Evolutionary conservation across 345 rosid genomes (phyloP).

Genomic region (Firmiana major): DNA sequence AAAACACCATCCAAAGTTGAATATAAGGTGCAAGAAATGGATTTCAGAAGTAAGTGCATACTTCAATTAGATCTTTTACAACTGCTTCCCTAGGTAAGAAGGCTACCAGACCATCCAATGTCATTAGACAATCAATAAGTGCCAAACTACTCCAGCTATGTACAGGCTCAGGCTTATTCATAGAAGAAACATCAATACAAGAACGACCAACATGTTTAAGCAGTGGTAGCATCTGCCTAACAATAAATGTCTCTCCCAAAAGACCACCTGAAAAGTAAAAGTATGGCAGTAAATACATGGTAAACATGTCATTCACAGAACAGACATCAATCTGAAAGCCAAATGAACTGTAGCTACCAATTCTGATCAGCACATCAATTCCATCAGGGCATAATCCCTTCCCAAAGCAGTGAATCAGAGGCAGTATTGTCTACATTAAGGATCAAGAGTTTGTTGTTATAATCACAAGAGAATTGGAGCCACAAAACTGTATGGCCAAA

Average conservation of each 20-base stretch:
- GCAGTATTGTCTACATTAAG: slow-evolving; percentile 70
- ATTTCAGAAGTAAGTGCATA: slow-evolving; percentile 31
- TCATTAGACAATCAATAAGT: slow-evolving; percentile 67
- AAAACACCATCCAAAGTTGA: slow-evolving; percentile 15
- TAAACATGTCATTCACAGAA: slow-evolving; percentile 18
- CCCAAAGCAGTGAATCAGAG: slow-evolving; percentile 88
- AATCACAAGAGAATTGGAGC: slow-evolving; percentile 14
- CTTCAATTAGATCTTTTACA: slow-evolving; percentile 75
- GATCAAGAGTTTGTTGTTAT: slow-evolving; percentile 21
- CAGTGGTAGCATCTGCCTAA: slow-evolving; percentile 80
- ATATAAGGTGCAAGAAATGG: slow-evolving; percentile 11
- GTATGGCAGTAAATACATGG: slow-evolving; percentile 20
- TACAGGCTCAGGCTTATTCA: slow-evolving; percentile 76
- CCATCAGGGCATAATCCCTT: slow-evolving; percentile 89
- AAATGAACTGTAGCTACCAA: slow-evolving; percentile 61
- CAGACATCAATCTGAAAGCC: slow-evolving; percentile 23
- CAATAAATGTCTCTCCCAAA: slow-evolving; percentile 66
- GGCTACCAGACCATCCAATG: slow-evolving; percentile 71
- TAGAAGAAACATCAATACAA: slow-evolving; percentile 52
- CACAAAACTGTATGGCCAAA: not conserved
- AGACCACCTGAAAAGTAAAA: slow-evolving; percentile 67
- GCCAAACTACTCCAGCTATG: slow-evolving; percentile 87
- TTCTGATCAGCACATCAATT: slow-evolving; percentile 86
- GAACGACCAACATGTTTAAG: slow-evolving; percentile 70
- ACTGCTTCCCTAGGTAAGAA: slow-evolving; percentile 64